These are phyloP conservation scores for Conringia planisiliqua DNA, from an alignment of 345 rosid genomes.

Conservation along the genomic window DNA sequence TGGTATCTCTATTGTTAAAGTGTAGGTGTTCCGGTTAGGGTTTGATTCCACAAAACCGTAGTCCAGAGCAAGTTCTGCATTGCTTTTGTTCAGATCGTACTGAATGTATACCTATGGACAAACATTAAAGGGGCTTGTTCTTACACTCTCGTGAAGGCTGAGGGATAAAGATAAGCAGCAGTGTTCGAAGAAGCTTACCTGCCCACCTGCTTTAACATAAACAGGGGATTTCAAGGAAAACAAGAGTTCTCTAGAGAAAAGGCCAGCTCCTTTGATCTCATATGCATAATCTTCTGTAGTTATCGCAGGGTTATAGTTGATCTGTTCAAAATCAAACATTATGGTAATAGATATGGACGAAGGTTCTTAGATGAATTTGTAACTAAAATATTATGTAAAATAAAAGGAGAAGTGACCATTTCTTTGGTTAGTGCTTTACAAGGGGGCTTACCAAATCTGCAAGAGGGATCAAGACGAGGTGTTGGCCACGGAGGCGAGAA, in stretches of 20 bases:
- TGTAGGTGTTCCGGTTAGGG: conserved; percentile 63
- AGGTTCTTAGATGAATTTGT: background rate
- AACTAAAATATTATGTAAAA: background rate
- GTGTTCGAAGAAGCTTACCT: conserved; percentile 49
- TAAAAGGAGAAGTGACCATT: background rate
- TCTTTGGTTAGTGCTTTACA: background rate
- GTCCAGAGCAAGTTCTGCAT: conserved; percentile 87
- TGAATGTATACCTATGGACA: conserved; percentile 67
- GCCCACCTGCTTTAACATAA: conserved; percentile 81
- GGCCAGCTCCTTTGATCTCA: conserved; percentile 94
- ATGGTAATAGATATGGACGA: background rate
- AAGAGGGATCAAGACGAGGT: conserved; percentile 82
- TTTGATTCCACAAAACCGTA: conserved; percentile 79
- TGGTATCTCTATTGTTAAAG: conserved; percentile 70
- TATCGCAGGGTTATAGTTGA: conserved; percentile 76
- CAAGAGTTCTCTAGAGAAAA: conserved; percentile 81
- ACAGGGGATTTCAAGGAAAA: conserved; percentile 81
- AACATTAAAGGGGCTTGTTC: background rate
- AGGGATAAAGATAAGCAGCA: background rate
- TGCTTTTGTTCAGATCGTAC: conserved; percentile 81
- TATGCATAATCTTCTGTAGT: conserved; percentile 73
- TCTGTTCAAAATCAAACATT: conserved; percentile 40
- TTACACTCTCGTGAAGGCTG: background rate
- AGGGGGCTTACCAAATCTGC: conserved; percentile 70
- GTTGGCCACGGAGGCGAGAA: conserved; percentile 82